phyloP scores from a whole-genome alignment of 441 rosid genomes.

The Populus trichocarpa region DNA sequence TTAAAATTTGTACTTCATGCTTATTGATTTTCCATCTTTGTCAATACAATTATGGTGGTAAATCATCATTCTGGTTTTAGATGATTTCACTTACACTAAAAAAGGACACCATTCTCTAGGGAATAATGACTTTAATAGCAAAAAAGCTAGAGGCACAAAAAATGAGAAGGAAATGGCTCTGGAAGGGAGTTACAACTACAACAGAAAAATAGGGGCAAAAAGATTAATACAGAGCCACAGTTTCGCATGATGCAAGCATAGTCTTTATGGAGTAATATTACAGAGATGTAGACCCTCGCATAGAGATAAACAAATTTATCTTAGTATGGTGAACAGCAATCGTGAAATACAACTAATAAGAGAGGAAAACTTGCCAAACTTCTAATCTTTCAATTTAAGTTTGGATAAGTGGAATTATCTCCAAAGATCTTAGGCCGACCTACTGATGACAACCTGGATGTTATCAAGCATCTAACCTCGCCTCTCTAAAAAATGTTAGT shows the following conservation, averaged over 20 bases:
- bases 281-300: background rate
- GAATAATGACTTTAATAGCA: constrained; percentile 8
- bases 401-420: constrained; percentile 3
- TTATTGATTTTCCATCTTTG: background rate
- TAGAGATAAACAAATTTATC: background rate
- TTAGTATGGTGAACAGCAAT: background rate
- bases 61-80: background rate
- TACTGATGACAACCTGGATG: constrained; percentile 11
- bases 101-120: background rate
- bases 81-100: constrained; percentile 1
- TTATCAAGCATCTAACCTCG: constrained; percentile 12
- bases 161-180: constrained; percentile 4
- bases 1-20: background rate
- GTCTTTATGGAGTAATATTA: background rate
- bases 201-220: background rate
- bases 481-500: constrained; percentile 14
- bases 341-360: background rate
- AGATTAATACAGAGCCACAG: background rate
- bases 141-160: constrained; percentile 9
- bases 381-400: background rate
- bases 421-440: constrained; percentile 9
- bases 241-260: background rate
- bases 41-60: background rate
- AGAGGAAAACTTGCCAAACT: background rate
- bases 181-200: background rate